These are phyloP conservation scores for Epithele typhae DNA, from an alignment of 768 basidiomycete genomes.

Conservation along the genomic window DNA sequence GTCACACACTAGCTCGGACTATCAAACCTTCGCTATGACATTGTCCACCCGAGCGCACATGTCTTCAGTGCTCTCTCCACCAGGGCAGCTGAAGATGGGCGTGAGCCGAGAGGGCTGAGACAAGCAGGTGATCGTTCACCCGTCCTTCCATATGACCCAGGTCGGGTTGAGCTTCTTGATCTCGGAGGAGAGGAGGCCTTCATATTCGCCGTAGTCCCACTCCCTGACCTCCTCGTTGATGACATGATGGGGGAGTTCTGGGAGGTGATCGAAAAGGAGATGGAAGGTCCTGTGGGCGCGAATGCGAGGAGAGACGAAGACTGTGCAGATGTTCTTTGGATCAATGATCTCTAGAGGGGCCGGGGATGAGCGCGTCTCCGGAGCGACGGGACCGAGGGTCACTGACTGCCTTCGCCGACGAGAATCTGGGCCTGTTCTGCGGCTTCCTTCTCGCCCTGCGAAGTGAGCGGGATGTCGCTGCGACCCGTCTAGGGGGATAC, in stretches of 20 bases:
- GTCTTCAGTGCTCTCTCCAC: slow-evolving; percentile 78
- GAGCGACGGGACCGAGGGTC: background rate
- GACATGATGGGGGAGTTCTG: slow-evolving; percentile 44
- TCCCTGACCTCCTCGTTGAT: slow-evolving; percentile 69
- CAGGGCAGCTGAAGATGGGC: slow-evolving; percentile 59
- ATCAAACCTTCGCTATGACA: slow-evolving; percentile 61
- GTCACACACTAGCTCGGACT: background rate
- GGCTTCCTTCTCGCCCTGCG: slow-evolving; percentile 68
- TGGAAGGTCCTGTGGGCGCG: slow-evolving; percentile 87
- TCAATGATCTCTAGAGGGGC: slow-evolving; percentile 60
- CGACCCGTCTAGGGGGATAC: slow-evolving; percentile 64
- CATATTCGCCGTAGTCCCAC: slow-evolving; percentile 92
- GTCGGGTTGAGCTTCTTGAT: slow-evolving; percentile 54
- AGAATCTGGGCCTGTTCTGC: slow-evolving; percentile 56
- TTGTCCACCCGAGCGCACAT: slow-evolving; percentile 77
- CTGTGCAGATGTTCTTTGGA: slow-evolving; percentile 68
- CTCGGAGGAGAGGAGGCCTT: slow-evolving; percentile 77
- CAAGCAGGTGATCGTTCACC: slow-evolving; percentile 40
- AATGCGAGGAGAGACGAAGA: slow-evolving; percentile 81
- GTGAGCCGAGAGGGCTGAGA: too few species aligned
- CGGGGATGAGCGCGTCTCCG: background rate
- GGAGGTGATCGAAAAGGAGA: slow-evolving; percentile 58
- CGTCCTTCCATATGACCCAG: slow-evolving; percentile 88
- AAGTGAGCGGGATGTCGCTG: slow-evolving; percentile 84
- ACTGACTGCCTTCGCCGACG: slow-evolving; percentile 76